Conservation (phyloP, 768 basidiomycete genomes). For the Leccinum subgranulosum region DNA sequence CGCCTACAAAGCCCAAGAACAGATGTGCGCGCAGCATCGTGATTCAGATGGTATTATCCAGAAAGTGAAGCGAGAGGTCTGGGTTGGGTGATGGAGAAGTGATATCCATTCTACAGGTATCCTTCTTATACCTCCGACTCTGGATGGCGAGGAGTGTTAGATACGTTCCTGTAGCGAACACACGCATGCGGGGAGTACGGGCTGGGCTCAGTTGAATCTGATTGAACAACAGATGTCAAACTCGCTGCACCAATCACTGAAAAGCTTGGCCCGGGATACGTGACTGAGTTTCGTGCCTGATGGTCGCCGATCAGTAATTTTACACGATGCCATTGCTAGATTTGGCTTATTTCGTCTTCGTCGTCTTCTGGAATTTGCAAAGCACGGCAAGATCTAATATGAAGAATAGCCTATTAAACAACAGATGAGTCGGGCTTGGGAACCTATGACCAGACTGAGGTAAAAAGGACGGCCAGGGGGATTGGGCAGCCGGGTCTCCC, state of each 20-base stretch:
- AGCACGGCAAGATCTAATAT: no score
- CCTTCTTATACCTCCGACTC: not conserved
- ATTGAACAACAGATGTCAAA: not conserved
- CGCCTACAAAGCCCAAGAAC: slow-evolving; percentile 1
- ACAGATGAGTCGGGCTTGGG: no score
- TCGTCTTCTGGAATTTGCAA: no score
- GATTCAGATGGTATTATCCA: not conserved
- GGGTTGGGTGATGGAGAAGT: not conserved
- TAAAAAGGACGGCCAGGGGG: no score
- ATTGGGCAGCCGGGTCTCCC: no score
- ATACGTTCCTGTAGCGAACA: not conserved
- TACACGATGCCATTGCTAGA: no score
- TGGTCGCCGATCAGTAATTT: no score
- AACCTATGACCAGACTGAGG: no score
- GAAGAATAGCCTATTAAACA: no score
- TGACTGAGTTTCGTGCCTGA: not conserved
- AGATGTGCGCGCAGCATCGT: slow-evolving; percentile 1
- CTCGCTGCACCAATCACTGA: not conserved
- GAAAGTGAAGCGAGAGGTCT: not conserved
- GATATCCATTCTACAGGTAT: not conserved
- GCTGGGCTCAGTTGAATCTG: not conserved
- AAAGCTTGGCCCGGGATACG: not conserved
- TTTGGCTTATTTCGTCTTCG: no score
- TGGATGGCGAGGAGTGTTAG: not conserved
- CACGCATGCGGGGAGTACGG: not conserved